Evolutionary conservation across 2,329 filamentous ascomycete genomes (phyloP).

Genomic region (Claviceps sp.): DNA sequence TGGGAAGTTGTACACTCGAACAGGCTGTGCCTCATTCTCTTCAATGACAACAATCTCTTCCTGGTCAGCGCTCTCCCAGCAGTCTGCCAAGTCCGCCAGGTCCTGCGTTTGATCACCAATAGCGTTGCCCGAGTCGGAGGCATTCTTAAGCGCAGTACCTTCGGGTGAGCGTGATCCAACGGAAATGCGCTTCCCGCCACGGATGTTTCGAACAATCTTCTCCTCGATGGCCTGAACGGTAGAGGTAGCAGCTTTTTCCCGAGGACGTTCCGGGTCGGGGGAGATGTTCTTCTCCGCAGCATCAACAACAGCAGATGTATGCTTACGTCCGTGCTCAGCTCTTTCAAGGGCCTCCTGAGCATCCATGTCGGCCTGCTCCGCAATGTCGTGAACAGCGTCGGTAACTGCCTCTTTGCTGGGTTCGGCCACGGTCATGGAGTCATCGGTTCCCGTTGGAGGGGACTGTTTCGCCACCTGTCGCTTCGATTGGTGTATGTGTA

Average conservation of each 20-base stretch:
- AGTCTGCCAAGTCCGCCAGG: conserved; percentile 68
- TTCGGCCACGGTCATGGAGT: conserved; percentile 30
- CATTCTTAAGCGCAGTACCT: conserved; percentile 29
- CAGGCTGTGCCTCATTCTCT: conserved; percentile 48
- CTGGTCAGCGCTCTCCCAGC: conserved; percentile 79
- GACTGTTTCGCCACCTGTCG: conserved; percentile 12
- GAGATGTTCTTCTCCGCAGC: conserved; percentile 16
- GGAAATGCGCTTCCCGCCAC: conserved; percentile 39
- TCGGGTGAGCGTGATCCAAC: conserved; percentile 29
- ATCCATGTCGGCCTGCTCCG: conserved; percentile 34
- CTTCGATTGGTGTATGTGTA: conserved; percentile 15
- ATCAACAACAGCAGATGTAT: conserved; percentile 27
- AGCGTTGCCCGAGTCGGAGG: conserved; percentile 34
- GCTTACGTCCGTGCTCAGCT: conserved; percentile 28
- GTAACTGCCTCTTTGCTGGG: conserved; percentile 55
- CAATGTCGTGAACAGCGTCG: conserved; percentile 54
- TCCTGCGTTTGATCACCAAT: conserved; percentile 43
- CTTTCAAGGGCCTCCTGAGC: conserved; percentile 53
- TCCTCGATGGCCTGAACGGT: conserved; percentile 8
- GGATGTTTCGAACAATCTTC: conserved; percentile 20
- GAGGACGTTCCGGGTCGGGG: conserved; percentile 14
- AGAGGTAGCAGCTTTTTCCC: background rate
- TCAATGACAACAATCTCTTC: conserved; percentile 53
- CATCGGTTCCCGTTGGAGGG: conserved; percentile 19
- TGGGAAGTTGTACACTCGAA: conserved; percentile 88